Percentiles rank a stretch among this genome's conserved stretches.
Conservation (phyloP, 2,329 filamentous ascomycete genomes). For the Pseudovirgaria hyperparasitica region DNA sequence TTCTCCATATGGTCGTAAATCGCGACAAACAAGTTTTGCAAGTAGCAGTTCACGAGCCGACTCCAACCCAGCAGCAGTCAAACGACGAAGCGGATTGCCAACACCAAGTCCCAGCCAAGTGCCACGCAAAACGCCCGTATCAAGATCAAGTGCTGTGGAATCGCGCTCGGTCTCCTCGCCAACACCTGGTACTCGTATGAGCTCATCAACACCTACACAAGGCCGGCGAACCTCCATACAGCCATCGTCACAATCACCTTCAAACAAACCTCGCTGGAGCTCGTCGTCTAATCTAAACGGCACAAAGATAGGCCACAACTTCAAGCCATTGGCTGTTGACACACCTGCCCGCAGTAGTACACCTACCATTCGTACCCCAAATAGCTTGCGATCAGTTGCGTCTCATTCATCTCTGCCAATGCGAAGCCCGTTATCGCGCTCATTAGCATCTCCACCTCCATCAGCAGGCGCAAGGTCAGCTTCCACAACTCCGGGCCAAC, state of each 20-base stretch:
- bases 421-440: constrained; percentile 19
- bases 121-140: constrained; percentile 14
- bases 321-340: constrained; percentile 21
- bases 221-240: constrained; percentile 13
- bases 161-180: constrained; percentile 12
- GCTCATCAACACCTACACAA: constrained; percentile 14
- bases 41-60: constrained; percentile 27
- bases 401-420: constrained; percentile 22
- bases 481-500: constrained; percentile 19
- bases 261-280: constrained; percentile 26
- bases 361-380: constrained; percentile 6
- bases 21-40: constrained; percentile 33
- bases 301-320: constrained; percentile 25
- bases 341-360: constrained; percentile 21
- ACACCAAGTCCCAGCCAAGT: constrained; percentile 10
- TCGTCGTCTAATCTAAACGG: constrained; percentile 23
- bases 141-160: no score
- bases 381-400: constrained; percentile 14
- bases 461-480: constrained; percentile 9
- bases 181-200: constrained; percentile 13
- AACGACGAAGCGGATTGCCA: constrained; percentile 37
- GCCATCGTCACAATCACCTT: constrained; percentile 11
- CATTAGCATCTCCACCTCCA: constrained; percentile 12
- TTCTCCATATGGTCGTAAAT: constrained; percentile 34
- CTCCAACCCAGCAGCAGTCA: constrained; percentile 31